Conservation (phyloP, 257 asterid species). For the Solanum infundibuliforme region DNA sequence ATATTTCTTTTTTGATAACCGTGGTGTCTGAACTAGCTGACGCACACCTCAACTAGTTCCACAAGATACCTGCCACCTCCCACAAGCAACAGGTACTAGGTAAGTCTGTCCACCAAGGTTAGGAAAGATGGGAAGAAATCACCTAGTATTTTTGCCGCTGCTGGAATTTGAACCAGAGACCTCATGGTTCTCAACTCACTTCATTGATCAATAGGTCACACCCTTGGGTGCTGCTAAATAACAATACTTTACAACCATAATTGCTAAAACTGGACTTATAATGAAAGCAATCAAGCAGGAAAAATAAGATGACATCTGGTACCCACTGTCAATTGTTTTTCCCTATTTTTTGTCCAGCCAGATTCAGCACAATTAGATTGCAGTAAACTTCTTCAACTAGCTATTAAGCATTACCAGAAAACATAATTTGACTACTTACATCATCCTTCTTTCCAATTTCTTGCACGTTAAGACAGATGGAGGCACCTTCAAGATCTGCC, state of each 20-base stretch:
- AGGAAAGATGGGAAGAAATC: background rate
- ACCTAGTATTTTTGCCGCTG: background rate
- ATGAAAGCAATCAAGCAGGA: background rate
- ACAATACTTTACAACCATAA: background rate
- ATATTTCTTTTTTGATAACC: background rate
- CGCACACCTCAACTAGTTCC: background rate
- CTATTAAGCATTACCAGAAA: background rate
- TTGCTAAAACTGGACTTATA: background rate
- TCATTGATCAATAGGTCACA: background rate
- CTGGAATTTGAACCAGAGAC: background rate
- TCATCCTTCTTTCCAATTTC: conserved; percentile 55
- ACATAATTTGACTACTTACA: conserved; percentile 30
- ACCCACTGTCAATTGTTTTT: background rate
- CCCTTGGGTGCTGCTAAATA: background rate
- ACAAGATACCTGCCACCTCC: background rate
- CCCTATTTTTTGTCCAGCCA: background rate
- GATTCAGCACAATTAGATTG: background rate
- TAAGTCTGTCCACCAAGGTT: background rate
- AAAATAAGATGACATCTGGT: background rate
- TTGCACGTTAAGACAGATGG: conserved; percentile 45
- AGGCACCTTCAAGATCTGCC: conserved; percentile 33
- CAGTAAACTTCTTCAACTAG: background rate
- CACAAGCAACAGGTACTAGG: background rate
- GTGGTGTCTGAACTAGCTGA: background rate
- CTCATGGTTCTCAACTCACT: background rate